Evolutionary conservation across 139 green algal species (phyloP).

Genomic region (Coelastrella sp.): DNA sequence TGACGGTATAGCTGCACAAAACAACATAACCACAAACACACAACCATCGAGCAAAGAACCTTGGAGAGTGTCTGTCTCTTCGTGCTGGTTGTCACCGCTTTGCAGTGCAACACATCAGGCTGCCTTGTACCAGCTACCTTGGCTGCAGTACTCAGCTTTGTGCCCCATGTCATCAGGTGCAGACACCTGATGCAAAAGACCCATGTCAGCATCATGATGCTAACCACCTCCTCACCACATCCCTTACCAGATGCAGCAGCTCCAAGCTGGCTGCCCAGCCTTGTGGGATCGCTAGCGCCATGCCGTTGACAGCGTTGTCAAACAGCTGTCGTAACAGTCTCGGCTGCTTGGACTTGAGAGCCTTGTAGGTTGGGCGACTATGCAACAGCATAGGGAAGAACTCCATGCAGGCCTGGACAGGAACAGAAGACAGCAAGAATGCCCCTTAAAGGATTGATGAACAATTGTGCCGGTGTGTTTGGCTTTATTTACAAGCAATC

Average conservation of each 20-base stretch:
- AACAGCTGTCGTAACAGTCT: background rate
- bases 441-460: too few species aligned
- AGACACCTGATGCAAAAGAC: background rate
- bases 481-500: too few species aligned
- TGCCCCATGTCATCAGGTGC: too few species aligned
- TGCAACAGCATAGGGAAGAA: slow-evolving; percentile 2
- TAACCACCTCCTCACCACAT: background rate
- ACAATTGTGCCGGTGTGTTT: too few species aligned
- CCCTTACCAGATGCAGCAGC: background rate
- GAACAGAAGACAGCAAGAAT: background rate
- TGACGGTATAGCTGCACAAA: background rate
- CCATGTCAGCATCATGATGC: background rate
- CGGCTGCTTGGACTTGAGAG: background rate
- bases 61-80: background rate
- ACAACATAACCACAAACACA: background rate
- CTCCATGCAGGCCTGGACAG: slow-evolving; percentile 14
- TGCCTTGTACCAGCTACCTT: too few species aligned
- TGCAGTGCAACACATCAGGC: too few species aligned
- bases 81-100: background rate
- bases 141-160: too few species aligned
- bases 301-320: background rate
- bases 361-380: background rate
- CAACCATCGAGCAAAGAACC: too few species aligned
- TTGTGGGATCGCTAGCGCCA: background rate
- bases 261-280: background rate